Conservation (phyloP, 1,284 basidiomycete genomes). For the Ustilago vetiveriae region DNA sequence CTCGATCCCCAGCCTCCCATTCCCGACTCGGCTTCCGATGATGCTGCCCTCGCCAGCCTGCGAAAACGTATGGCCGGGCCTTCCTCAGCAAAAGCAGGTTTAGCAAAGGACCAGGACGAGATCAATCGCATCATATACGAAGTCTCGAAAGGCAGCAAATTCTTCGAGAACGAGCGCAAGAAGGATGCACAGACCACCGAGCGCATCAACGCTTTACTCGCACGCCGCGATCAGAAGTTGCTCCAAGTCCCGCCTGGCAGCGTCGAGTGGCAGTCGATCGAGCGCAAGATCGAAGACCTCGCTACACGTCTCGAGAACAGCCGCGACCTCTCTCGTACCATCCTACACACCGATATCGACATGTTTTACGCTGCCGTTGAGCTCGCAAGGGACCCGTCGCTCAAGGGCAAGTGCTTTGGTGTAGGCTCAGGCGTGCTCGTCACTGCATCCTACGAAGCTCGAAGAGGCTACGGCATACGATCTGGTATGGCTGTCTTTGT, state of each 20-base stretch:
- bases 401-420: slow-evolving; percentile 72
- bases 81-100: slow-evolving; percentile 63
- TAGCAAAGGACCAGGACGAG: slow-evolving; percentile 58
- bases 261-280: slow-evolving; percentile 45
- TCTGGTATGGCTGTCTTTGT: slow-evolving; percentile 76
- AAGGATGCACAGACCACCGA: slow-evolving; percentile 82
- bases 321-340: slow-evolving; percentile 81
- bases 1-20: slow-evolving; percentile 1
- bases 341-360: slow-evolving; percentile 78
- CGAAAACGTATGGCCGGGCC: slow-evolving; percentile 61
- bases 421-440: slow-evolving; percentile 63
- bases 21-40: slow-evolving; percentile 7
- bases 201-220: slow-evolving; percentile 71
- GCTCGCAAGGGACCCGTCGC: slow-evolving; percentile 79
- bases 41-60: slow-evolving; percentile 50
- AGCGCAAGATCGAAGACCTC: slow-evolving; percentile 50
- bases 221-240: slow-evolving; percentile 50
- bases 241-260: slow-evolving; percentile 23
- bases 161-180: slow-evolving; percentile 78
- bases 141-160: slow-evolving; percentile 64
- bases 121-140: slow-evolving; percentile 60
- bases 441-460: slow-evolving; percentile 62
- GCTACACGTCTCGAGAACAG: slow-evolving; percentile 78
- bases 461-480: slow-evolving; percentile 76
- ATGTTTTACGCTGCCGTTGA: slow-evolving; percentile 68